Base-by-base conservation (phyloP, 768 basidiomycete genomes). In the Russula earlei region DNA sequence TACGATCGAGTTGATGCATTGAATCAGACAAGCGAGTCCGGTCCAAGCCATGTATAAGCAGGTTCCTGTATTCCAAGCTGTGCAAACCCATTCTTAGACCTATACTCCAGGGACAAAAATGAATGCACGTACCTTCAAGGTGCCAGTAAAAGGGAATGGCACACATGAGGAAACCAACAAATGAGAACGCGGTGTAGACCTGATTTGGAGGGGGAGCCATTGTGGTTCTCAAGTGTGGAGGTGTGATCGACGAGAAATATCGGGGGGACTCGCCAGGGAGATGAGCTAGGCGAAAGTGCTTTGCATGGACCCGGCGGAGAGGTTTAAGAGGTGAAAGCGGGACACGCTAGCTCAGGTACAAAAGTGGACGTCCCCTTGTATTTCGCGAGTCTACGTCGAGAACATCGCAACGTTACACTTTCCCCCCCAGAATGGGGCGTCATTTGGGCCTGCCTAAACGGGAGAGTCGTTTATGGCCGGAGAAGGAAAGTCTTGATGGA, bases 31-130 rank as follows among this genome's bases (percentile, higher is more conserved):
- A 15, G 71, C 72, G 8, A 80, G 49, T 1, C 75, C 79, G 7
- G 75, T 74, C 89, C 87, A 91, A 33, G 72, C 56, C 72, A 91
- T 89, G 71, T 79, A 84, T 38, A 81, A 68, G 58, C 87, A 81
- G 12, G 87, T 88, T 24, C 85, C 87, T 10, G 80, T 75, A 65
- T 87, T 85, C 78, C 80, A 82, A 29, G 83, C 82, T 74, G 7
- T 14, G 24, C 3, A 1, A 20, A 11, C 19, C n/a, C 4, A 24
- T 37, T 10, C 2, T 55, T 34, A 50, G 10, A 22, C 10, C 8
- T 6, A 11, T 29, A n/a, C 7, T 15, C 7, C 34, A 6, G 22
- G 3, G 12, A 33, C 22, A 4, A 5, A 22, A 36, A 36, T 3
- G 4, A 2, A 22, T 10, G 8, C 10, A 37, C 58, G 12, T 20